Evolutionary conservation across 331 rosid genomes (phyloP).

Genomic region (Phaseolus coccineus): DNA sequence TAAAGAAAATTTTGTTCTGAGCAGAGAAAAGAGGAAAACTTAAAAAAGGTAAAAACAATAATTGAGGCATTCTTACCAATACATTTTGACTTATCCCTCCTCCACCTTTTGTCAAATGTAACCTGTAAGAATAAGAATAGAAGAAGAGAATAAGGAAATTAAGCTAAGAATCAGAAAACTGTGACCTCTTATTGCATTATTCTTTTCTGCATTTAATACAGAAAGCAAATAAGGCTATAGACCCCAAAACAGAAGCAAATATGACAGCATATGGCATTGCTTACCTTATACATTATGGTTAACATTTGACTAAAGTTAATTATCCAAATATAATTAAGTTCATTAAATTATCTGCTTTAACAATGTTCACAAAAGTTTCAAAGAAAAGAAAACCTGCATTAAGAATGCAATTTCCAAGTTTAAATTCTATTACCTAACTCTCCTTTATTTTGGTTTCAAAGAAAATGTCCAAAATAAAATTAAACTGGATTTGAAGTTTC

Average conservation of each 20-base stretch:
- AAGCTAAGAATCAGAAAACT: no score
- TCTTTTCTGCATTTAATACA: slow-evolving; percentile 15
- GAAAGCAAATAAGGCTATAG: background rate
- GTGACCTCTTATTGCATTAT: background rate
- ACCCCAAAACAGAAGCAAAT: background rate
- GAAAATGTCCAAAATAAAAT: background rate
- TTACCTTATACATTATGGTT: background rate
- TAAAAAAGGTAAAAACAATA: slow-evolving; percentile 5
- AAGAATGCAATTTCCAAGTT: background rate
- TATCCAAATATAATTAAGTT: background rate
- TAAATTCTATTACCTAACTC: background rate
- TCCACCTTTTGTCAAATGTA: slow-evolving; percentile 22
- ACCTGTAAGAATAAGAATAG: background rate
- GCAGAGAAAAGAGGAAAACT: slow-evolving; percentile 1
- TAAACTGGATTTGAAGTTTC: background rate
- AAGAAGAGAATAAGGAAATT: no score
- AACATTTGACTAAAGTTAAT: background rate
- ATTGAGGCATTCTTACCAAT: slow-evolving; percentile 20
- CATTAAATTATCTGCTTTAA: background rate
- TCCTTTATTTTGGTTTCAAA: background rate
- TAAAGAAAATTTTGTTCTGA: slow-evolving; percentile 27
- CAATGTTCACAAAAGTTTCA: background rate
- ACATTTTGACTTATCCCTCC: slow-evolving; percentile 28
- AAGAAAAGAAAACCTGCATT: background rate
- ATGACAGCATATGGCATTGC: background rate